Percentiles rank a stretch among this genome's conserved stretches.
Evolutionary conservation across 2,329 filamentous ascomycete genomes (phyloP).

Genomic region (Stylonectria norvegica): DNA sequence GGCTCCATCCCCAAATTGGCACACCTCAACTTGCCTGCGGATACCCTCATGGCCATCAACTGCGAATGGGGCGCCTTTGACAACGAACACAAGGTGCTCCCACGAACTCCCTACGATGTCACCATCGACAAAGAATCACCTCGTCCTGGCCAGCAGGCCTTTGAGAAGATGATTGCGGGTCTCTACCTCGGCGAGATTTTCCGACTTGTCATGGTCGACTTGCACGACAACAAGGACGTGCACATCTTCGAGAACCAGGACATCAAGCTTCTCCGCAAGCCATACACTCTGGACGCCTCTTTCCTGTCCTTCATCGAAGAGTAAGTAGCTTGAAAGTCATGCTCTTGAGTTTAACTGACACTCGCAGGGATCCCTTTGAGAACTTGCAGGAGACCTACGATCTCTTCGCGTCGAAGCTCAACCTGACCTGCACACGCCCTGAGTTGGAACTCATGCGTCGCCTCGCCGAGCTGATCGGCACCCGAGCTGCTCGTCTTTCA

Average conservation of each 20-base stretch:
- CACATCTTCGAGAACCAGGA: conserved; percentile 83
- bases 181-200: conserved; percentile 94
- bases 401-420: conserved; percentile 73
- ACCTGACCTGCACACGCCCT: conserved; percentile 64
- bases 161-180: conserved; percentile 97
- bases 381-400: conserved; percentile 88
- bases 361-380: conserved; percentile 78
- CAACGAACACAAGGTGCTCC: conserved; percentile 85
- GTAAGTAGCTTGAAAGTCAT: conserved; percentile 41
- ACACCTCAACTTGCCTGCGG: conserved; percentile 80
- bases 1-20: conserved; percentile 91
- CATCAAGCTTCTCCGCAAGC: conserved; percentile 72
- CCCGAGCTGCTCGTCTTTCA: conserved; percentile 86
- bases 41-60: conserved; percentile 90
- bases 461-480: conserved; percentile 90
- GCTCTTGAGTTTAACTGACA: conserved; percentile 11
- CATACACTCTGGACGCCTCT: conserved; percentile 87
- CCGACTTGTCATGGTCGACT: conserved; percentile 78
- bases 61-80: conserved; percentile 98
- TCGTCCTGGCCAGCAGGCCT: conserved; percentile 87
- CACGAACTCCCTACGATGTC: conserved; percentile 79
- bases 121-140: conserved; percentile 89
- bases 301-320: conserved; percentile 93
- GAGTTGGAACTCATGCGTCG: conserved; percentile 89
- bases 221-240: conserved; percentile 72